phyloP scores from a whole-genome alignment of 257 asterid genomes.

The Solanum dulcamara region DNA sequence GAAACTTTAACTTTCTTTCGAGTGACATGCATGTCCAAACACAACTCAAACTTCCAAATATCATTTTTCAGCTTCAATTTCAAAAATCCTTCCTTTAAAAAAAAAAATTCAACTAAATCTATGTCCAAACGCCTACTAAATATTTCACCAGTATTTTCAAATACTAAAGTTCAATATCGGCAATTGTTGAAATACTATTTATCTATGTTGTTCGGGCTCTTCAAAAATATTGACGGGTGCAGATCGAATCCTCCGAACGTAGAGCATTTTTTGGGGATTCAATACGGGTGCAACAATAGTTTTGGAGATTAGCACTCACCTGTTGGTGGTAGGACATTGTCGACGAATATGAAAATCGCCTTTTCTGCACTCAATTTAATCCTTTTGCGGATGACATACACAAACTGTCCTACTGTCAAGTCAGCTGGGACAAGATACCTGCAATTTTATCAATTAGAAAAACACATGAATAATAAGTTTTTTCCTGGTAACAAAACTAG shows the following conservation, averaged over 20 bases:
- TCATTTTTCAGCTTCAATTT: neutral
- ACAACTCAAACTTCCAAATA: neutral
- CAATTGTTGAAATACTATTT: neutral
- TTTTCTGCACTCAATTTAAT: constrained; percentile 32
- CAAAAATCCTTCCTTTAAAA: no score
- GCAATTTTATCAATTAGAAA: neutral
- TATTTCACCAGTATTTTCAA: neutral
- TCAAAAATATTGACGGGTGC: neutral
- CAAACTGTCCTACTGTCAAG: constrained; percentile 37
- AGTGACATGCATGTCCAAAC: neutral
- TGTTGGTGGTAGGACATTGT: constrained; percentile 32
- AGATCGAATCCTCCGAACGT: neutral
- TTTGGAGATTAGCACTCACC: constrained; percentile 11
- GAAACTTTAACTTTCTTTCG: no score
- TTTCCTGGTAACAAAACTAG: neutral
- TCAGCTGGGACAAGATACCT: constrained; percentile 40
- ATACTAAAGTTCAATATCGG: neutral
- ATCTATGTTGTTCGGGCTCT: no score
- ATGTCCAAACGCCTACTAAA: neutral
- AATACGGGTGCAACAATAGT: neutral
- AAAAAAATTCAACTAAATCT: neutral
- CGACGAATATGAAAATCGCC: constrained; percentile 33
- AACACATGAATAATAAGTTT: neutral
- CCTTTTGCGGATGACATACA: constrained; percentile 35
- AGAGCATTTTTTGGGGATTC: neutral